Evolutionary conservation across 2,329 filamentous ascomycete genomes (phyloP), one percentile per base, ranked within the genome.

Genomic region (Colletotrichum brevisporum): DNA sequence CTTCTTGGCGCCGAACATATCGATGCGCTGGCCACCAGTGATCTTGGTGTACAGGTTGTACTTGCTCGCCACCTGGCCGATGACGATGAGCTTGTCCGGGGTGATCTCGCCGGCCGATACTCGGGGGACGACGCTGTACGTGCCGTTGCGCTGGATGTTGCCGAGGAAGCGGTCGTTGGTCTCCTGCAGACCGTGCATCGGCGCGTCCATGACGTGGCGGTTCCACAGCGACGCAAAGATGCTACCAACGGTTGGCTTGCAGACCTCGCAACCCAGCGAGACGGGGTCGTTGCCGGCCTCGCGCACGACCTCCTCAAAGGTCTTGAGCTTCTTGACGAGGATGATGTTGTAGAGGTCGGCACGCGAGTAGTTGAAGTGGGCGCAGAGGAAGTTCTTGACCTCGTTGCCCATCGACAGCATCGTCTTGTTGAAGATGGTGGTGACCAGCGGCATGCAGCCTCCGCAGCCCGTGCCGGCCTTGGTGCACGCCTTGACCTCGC

Each of bases 391-490:
- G 79, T 97, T 97, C 75, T 92, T 93, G 65, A 97, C 91, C 78
- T 97, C 94, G 71, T 94, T 89, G 63, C 94, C 94, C 90, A 96
- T 92, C 12, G 90, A 89, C 54, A 89, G 85, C 93, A 97, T 95
- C 36, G 94, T 91, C 78, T 91, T 91, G 85, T 95, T 96, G 88
- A 97, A 97, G 76, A 97, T 97, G 72, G 90, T 92, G 63, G 94
- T 93, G 2, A 97, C 92, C 5, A 97, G 87, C 6, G 94, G 94
- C 88, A 97, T 90, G 77, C 94, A 97, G 8, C 94, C 94, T 73
- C 94, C 94, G 76, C 94, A 97, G 2, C 94, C 94, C 0, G 93
- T 97, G 48, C 94, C 94, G 18, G 94, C 94, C 79, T 97, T 97
- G 16, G 94, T 97, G 83, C 94, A 97, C 2, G 92, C 89, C 80